These are phyloP conservation scores for Styphnolobium japonicum DNA, from an alignment of 306 rosid species.

Conservation along the genomic window DNA sequence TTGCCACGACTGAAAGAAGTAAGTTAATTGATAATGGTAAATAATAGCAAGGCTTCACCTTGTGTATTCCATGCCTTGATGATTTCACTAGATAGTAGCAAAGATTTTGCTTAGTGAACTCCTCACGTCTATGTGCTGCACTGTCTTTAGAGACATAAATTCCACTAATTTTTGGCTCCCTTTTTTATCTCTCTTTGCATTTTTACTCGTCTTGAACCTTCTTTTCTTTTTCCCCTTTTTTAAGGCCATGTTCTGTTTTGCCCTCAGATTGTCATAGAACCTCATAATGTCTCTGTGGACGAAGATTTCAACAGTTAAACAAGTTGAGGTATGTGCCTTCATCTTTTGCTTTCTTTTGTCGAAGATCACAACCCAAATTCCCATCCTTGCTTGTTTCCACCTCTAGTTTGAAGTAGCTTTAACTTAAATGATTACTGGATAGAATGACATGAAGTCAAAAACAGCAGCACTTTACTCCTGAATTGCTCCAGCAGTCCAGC, in stretches of 20 bases:
- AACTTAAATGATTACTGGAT: slow-evolving; percentile 19
- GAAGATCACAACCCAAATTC: neutral
- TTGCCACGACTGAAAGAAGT: slow-evolving; percentile 78
- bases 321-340: slow-evolving; percentile 43
- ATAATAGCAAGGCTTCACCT: neutral
- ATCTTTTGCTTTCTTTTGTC: neutral
- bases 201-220: neutral
- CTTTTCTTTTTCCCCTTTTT: neutral
- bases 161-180: neutral
- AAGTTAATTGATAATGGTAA: slow-evolving; percentile 27
- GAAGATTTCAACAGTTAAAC: slow-evolving; percentile 56
- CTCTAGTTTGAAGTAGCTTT: neutral
- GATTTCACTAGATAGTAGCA: neutral
- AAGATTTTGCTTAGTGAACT: slow-evolving; percentile 17
- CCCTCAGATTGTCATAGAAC: slow-evolving; percentile 42
- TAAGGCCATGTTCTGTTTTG: neutral
- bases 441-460: slow-evolving; percentile 62
- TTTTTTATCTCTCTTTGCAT: neutral
- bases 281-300: slow-evolving; percentile 47
- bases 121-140: neutral
- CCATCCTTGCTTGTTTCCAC: neutral
- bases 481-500: slow-evolving; percentile 44
- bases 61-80: neutral
- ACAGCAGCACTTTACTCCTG: slow-evolving; percentile 48
- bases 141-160: neutral